Conservation (phyloP, 73 alveolate species). For the Tetrahymena thermophila region DNA sequence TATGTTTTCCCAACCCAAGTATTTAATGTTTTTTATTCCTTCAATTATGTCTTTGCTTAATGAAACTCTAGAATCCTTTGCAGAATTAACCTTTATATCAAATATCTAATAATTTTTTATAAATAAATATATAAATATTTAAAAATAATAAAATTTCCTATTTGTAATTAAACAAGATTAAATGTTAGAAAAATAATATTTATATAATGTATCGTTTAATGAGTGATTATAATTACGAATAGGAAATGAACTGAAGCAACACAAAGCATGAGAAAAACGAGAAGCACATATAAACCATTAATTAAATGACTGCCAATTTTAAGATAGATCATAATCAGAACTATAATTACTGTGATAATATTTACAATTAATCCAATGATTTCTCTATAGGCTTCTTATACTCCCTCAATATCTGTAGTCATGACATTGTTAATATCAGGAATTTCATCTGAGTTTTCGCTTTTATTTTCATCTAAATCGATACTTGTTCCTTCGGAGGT, state of each 20-base stretch:
- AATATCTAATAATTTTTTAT: background rate
- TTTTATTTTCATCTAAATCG: background rate
- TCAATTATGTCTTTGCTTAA: slow-evolving; percentile 27
- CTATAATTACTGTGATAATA: background rate
- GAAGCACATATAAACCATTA: background rate
- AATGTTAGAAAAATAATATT: too few relatives aligned
- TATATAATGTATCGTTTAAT: too few relatives aligned
- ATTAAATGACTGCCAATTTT: background rate
- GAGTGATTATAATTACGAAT: background rate
- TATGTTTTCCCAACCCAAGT: slow-evolving; percentile 22
- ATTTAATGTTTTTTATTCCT: slow-evolving; percentile 36
- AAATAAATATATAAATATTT: too few relatives aligned
- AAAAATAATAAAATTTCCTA: too few relatives aligned
- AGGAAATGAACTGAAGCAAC: background rate
- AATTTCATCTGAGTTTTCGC: background rate
- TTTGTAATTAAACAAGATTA: too few relatives aligned
- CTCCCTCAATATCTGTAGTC: background rate
- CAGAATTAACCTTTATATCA: background rate
- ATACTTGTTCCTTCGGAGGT: background rate
- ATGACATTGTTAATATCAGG: background rate
- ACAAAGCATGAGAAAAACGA: background rate
- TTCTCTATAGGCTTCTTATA: background rate
- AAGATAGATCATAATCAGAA: background rate
- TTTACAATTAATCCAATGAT: background rate
- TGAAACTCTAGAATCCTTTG: slow-evolving; percentile 18